These are phyloP conservation scores for Fraxinus latifolia DNA, from an alignment of 305 asterid species.

Conservation along the genomic window DNA sequence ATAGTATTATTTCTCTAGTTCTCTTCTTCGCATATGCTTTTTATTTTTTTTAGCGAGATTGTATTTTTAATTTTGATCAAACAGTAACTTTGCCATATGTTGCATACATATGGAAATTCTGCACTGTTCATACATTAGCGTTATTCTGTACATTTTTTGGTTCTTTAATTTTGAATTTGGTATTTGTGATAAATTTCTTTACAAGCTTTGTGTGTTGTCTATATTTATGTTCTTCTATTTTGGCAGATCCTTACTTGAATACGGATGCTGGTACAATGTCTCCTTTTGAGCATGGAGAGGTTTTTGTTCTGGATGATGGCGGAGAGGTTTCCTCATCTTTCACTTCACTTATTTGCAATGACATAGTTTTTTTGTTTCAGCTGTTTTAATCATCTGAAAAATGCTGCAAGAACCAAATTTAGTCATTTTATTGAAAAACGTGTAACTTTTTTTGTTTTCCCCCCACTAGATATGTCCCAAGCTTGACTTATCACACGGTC, in stretches of 20 bases:
- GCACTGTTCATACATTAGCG: neutral
- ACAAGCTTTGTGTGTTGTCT: neutral
- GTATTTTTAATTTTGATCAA: neutral
- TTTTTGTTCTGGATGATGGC: conserved; percentile 92
- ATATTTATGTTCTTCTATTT: neutral
- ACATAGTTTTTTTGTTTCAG: neutral
- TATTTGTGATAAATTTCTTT: neutral
- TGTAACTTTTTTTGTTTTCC: no score
- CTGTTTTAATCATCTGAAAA: neutral
- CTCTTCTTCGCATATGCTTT: neutral
- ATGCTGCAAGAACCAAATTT: neutral
- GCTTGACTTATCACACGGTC: neutral
- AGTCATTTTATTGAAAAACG: neutral
- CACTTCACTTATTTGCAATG: neutral
- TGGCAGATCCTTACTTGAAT: conserved; percentile 85
- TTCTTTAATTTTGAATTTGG: neutral
- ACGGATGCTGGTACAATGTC: conserved; percentile 98
- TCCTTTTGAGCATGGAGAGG: conserved; percentile 99
- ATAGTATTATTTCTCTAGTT: neutral
- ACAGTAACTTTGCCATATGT: neutral
- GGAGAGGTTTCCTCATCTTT: conserved; percentile 65
- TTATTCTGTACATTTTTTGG: neutral
- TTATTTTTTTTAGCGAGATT: no score
- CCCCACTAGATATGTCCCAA: neutral
- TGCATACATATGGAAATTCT: neutral